Percentiles rank a stretch among this genome's conserved stretches.
Conservation (phyloP, 1,139 yeast genomes). For the Suhomyces terraborum region DNA sequence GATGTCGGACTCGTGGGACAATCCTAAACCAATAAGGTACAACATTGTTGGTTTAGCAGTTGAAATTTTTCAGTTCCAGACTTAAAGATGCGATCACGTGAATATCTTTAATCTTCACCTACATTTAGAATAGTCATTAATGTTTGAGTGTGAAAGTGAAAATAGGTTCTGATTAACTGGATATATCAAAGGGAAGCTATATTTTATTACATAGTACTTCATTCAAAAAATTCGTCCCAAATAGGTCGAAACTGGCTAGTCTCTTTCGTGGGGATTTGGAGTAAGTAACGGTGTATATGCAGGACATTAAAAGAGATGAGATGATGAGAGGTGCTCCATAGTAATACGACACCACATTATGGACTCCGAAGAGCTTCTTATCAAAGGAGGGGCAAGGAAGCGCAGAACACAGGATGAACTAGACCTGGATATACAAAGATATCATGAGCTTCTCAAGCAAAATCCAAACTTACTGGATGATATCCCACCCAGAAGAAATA, state of each 20-base stretch:
- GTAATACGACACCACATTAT: neutral
- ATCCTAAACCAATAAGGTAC: constrained; percentile 87
- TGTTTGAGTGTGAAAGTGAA: no score
- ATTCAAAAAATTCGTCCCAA: no score
- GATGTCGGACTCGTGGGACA: constrained; percentile 85
- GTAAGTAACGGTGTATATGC: no score
- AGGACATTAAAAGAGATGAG: constrained; percentile 2
- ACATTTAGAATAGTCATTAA: neutral
- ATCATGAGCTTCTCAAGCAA: constrained; percentile 22
- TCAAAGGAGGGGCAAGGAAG: constrained; percentile 2
- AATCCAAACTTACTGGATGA: constrained; percentile 26
- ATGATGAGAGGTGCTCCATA: constrained; percentile 1
- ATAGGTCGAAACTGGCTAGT: no score
- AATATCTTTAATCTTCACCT: constrained; percentile 2
- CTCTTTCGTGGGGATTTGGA: no score
- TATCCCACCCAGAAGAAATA: constrained; percentile 26
- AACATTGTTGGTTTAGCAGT: constrained; percentile 56
- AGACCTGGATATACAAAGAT: constrained; percentile 25
- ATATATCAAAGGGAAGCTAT: no score
- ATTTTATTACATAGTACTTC: no score
- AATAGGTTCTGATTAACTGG: no score
- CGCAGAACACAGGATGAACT: constrained; percentile 18
- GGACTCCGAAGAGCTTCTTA: neutral
- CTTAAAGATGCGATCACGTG: constrained; percentile 9
- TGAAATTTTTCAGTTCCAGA: constrained; percentile 13